Conservation (phyloP, 805 yeast genomes). For the Candida jianshihensis region DNA sequence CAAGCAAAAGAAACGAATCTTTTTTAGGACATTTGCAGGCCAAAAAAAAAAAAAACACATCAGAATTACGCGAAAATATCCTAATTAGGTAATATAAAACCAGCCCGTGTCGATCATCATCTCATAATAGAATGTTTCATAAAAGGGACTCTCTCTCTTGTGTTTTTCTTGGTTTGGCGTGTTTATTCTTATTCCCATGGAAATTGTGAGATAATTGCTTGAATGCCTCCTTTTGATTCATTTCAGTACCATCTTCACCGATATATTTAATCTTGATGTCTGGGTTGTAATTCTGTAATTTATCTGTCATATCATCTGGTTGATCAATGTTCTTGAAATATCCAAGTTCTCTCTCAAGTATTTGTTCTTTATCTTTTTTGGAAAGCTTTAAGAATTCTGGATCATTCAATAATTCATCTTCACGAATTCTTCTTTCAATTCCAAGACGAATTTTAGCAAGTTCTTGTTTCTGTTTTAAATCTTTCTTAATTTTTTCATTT, state of each 20-base stretch:
- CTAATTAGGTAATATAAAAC: no score
- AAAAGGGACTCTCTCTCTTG: slow-evolving; percentile 8
- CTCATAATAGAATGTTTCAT: no score
- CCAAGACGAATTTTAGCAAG: slow-evolving; percentile 10
- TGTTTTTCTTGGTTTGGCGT: no score
- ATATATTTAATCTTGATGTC: slow-evolving; percentile 41
- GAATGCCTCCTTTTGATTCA: slow-evolving; percentile 49
- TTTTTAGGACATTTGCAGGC: no score
- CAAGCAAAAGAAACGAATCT: not conserved
- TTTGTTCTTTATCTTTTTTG: slow-evolving; percentile 35
- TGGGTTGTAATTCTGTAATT: slow-evolving; percentile 35
- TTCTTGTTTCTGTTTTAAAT: slow-evolving; percentile 12
- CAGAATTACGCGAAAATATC: no score
- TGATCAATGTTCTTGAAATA: slow-evolving; percentile 6
- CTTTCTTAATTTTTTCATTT: slow-evolving; percentile 6
- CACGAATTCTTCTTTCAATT: slow-evolving; percentile 10
- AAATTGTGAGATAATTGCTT: slow-evolving; percentile 54
- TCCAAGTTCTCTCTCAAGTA: slow-evolving; percentile 22
- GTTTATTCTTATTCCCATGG: no score
- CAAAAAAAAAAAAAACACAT: no score
- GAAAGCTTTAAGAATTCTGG: slow-evolving; percentile 24
- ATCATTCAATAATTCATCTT: slow-evolving; percentile 10
- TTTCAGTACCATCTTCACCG: slow-evolving; percentile 44
- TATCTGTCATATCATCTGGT: slow-evolving; percentile 4
- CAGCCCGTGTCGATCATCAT: no score